Evolutionary conservation across 352 stramenopile genomes (phyloP).

Genomic region (Nothophytophthora sp.): DNA sequence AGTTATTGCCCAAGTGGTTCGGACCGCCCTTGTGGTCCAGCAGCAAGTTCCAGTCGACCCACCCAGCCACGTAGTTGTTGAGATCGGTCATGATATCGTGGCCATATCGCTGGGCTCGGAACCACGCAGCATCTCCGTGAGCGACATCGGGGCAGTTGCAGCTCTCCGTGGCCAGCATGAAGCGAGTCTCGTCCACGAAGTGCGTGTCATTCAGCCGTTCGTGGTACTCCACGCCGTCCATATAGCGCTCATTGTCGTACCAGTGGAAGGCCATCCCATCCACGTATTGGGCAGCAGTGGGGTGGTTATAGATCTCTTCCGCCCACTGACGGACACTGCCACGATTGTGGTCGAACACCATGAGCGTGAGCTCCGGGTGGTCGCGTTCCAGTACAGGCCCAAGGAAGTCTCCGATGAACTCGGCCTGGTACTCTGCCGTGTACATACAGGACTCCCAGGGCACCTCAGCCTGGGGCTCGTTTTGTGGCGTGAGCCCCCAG

Average conservation of each 20-base stretch:
- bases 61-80: conserved; percentile 85
- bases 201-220: conserved; percentile 79
- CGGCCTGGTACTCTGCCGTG: conserved; percentile 51
- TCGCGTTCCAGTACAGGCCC: conserved; percentile 81
- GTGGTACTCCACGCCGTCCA: conserved; percentile 75
- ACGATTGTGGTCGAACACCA: conserved; percentile 93
- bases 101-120: conserved; percentile 82
- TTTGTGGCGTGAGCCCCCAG: conserved; percentile 91
- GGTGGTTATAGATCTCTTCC: conserved; percentile 65
- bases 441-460: conserved; percentile 79
- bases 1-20: conserved; percentile 85
- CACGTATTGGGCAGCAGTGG: conserved; percentile 70
- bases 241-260: conserved; percentile 64
- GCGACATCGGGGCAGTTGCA: conserved; percentile 79
- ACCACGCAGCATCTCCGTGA: conserved; percentile 63
- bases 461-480: conserved; percentile 83
- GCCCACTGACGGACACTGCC: conserved; percentile 73
- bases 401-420: conserved; percentile 87
- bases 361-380: conserved; percentile 90
- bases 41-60: conserved; percentile 93
- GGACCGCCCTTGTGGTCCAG: conserved; percentile 87
- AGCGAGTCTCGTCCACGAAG: conserved; percentile 54
- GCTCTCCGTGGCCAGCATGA: conserved; percentile 73
- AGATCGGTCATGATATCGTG: conserved; percentile 91
- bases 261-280: conserved; percentile 93